Percentiles rank a stretch among this genome's conserved stretches.
phyloP scores from a whole-genome alignment of 192 early-diverging fungal genomes.

The Coemansia furcata region DNA sequence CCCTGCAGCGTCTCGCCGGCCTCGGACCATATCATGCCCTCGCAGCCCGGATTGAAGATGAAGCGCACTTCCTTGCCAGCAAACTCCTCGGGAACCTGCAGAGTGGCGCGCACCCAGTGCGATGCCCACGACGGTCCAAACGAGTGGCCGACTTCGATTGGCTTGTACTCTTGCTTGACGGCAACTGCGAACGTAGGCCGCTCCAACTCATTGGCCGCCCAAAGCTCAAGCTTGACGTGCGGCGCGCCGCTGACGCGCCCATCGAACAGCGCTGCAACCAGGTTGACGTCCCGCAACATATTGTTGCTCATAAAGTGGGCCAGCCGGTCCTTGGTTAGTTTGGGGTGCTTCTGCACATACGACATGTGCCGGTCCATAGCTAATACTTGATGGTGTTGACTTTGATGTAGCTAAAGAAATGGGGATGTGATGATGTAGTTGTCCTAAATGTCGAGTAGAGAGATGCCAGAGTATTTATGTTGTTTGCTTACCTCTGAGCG shows the following conservation, averaged over 20 bases:
- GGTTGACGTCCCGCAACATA: constrained; percentile 69
- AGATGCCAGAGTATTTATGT: background rate
- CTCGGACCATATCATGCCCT: constrained; percentile 87
- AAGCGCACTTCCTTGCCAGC: constrained; percentile 78
- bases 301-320: constrained; percentile 66
- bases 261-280: constrained; percentile 55
- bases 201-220: constrained; percentile 51
- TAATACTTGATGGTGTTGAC: background rate
- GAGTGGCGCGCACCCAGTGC: constrained; percentile 70
- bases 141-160: constrained; percentile 65
- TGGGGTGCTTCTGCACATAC: constrained; percentile 62
- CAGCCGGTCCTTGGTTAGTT: constrained; percentile 73
- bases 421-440: background rate
- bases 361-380: constrained; percentile 39
- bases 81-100: constrained; percentile 66
- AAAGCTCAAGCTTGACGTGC: constrained; percentile 55
- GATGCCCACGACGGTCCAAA: constrained; percentile 89
- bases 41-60: constrained; percentile 82
- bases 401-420: background rate
- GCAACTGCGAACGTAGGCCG: constrained; percentile 53
- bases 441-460: background rate
- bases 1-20: constrained; percentile 84
- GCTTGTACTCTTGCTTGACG: constrained; percentile 61
- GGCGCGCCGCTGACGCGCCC: constrained; percentile 36
- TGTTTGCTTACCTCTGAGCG: background rate